Percentiles rank a stretch among this genome's conserved stretches.
Evolutionary conservation across 768 basidiomycete genomes (phyloP).

Genomic region (Rhizopogon rudus): DNA sequence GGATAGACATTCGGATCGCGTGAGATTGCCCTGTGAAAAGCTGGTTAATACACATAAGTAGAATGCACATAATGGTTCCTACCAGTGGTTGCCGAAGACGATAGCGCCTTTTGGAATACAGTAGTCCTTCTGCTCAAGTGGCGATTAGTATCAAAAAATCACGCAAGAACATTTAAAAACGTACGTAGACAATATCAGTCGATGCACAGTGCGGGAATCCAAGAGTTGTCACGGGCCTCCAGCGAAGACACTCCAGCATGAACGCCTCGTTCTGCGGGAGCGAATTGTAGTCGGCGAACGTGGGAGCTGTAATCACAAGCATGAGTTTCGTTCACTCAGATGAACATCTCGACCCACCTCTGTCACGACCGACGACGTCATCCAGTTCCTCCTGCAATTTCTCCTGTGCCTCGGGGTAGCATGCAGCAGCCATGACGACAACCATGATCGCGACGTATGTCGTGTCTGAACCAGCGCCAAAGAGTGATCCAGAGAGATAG

Average conservation of each 20-base stretch:
- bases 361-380: conserved; percentile 41
- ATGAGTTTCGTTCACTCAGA: not conserved
- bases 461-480: conserved; percentile 64
- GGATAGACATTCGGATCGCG: conserved; percentile 55
- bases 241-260: conserved; percentile 35
- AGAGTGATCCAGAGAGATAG: conserved; percentile 60
- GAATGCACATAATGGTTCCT: not conserved
- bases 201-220: conserved; percentile 65
- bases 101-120: conserved; percentile 32
- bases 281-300: conserved; percentile 31
- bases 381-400: conserved; percentile 54
- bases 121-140: conserved; percentile 22
- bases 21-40: conserved; percentile 40
- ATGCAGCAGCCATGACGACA: conserved; percentile 52
- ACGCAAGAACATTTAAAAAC: not conserved
- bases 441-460: conserved; percentile 57
- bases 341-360: conserved; percentile 12
- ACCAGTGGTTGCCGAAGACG: conserved; percentile 35
- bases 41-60: not conserved
- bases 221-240: conserved; percentile 34
- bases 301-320: conserved; percentile 26
- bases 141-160: not conserved
- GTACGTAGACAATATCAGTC: conserved; percentile 59
- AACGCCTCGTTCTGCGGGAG: conserved; percentile 37
- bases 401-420: conserved; percentile 48